Conservation (phyloP, 1,284 basidiomycete genomes). For the Leccinum pachyderme region DNA sequence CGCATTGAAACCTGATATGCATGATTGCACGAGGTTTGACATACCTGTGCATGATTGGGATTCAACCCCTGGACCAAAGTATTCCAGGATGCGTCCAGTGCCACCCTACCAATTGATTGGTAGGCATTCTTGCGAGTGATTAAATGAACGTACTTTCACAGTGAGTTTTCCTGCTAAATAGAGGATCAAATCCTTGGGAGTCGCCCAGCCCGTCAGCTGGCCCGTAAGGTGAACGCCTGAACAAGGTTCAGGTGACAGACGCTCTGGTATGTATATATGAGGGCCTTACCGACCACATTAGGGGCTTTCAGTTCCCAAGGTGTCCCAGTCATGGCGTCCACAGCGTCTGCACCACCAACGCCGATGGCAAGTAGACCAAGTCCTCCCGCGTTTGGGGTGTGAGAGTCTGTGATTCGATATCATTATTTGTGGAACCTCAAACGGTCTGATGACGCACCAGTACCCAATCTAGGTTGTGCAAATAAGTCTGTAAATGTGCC, state of each 20-base stretch:
- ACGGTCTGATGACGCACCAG: slow-evolving; percentile 44
- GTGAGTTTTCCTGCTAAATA: slow-evolving; percentile 94
- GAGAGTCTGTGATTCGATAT: slow-evolving; percentile 69
- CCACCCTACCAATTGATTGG: slow-evolving; percentile 62
- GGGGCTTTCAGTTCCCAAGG: slow-evolving; percentile 99
- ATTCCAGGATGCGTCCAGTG: slow-evolving; percentile 95
- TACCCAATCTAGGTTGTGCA: slow-evolving; percentile 58
- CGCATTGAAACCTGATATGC: not conserved
- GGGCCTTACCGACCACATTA: slow-evolving; percentile 69
- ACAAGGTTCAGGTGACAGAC: slow-evolving; percentile 1
- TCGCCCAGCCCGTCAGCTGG: slow-evolving; percentile 87
- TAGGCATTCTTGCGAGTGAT: not conserved
- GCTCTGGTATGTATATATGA: not conserved
- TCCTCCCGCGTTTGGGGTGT: slow-evolving; percentile 98
- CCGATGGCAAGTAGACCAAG: slow-evolving; percentile 98
- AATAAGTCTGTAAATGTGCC: slow-evolving; percentile 13
- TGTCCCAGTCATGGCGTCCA: slow-evolving; percentile 97
- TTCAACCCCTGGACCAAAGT: slow-evolving; percentile 93
- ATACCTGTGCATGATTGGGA: slow-evolving; percentile 90
- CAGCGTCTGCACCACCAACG: slow-evolving; percentile 98
- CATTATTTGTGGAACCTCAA: slow-evolving; percentile 1
- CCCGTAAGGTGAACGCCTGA: slow-evolving; percentile 84
- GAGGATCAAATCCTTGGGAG: slow-evolving; percentile 95
- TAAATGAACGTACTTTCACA: slow-evolving; percentile 65
- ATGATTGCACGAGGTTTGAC: slow-evolving; percentile 7